phyloP scores from a whole-genome alignment of 139 green algal genomes.

The Chlorella ohadii region DNA sequence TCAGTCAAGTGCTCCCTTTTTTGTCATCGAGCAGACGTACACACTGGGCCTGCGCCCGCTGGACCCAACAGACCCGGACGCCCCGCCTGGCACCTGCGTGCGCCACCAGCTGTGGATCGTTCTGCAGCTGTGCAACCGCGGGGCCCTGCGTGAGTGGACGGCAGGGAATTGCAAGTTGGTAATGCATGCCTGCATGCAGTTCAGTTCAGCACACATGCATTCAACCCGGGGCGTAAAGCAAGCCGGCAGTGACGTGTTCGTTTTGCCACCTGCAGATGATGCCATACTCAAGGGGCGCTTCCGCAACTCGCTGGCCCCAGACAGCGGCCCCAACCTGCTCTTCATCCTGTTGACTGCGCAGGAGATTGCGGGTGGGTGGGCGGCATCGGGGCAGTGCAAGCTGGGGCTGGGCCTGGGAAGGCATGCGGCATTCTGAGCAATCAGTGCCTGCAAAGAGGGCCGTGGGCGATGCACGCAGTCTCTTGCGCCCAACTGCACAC shows the following conservation, averaged over 20 bases:
- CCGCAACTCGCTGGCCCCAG: background rate
- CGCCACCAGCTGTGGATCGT: constrained; percentile 2
- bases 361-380: constrained; percentile 1
- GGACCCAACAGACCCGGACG: background rate
- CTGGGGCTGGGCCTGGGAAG: too few species aligned
- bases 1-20: too few species aligned
- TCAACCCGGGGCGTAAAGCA: too few species aligned
- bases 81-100: background rate
- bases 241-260: too few species aligned
- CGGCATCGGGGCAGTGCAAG: too few species aligned
- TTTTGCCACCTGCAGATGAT: background rate
- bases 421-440: too few species aligned
- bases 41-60: background rate
- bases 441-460: too few species aligned
- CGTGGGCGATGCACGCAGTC: too few species aligned
- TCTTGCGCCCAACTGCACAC: too few species aligned
- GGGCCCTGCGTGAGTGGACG: background rate
- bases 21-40: background rate
- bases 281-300: background rate
- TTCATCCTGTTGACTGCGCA: constrained; percentile 2
- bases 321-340: background rate
- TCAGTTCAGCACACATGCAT: too few species aligned
- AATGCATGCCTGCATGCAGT: too few species aligned
- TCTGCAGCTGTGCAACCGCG: background rate
- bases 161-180: too few species aligned